Conservation (phyloP, 2,329 filamentous ascomycete species). For the Magnaporthiopsis rhizophila region DNA sequence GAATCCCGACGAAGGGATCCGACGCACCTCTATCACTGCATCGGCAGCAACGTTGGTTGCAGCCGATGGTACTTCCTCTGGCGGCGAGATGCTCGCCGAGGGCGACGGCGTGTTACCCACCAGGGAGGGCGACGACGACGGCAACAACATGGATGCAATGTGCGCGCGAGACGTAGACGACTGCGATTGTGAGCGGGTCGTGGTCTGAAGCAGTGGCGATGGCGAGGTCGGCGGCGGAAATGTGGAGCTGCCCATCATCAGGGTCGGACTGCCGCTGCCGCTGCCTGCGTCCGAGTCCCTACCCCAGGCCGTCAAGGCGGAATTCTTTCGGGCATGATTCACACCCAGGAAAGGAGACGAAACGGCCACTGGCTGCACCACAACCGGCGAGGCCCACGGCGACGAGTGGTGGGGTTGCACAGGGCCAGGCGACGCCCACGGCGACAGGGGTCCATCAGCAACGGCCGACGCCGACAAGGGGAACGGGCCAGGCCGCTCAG, state of each 20-base stretch:
- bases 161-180: slow-evolving; percentile 4
- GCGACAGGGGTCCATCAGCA: slow-evolving; percentile 17
- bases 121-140: slow-evolving; percentile 13
- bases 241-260: slow-evolving; percentile 26
- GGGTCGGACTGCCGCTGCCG: slow-evolving; percentile 40
- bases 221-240: slow-evolving; percentile 12
- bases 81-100: background rate
- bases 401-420: background rate
- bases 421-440: slow-evolving; percentile 1
- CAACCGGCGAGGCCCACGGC: too few relatives aligned
- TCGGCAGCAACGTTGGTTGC: too few relatives aligned
- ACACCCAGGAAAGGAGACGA: slow-evolving; percentile 7
- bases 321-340: slow-evolving; percentile 38
- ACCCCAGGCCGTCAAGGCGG: slow-evolving; percentile 38
- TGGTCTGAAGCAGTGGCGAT: slow-evolving; percentile 9
- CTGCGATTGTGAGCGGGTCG: slow-evolving; percentile 15
- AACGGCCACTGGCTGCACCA: slow-evolving; percentile 1
- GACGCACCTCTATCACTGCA: too few relatives aligned
- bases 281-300: slow-evolving; percentile 40
- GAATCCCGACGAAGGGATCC: too few relatives aligned
- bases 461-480: slow-evolving; percentile 25
- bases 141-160: slow-evolving; percentile 16
- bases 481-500: slow-evolving; percentile 12
- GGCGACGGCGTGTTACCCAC: background rate
- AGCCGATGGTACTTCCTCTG: background rate